Evolutionary conservation across 768 basidiomycete species (phyloP).

Genomic region (Flagelloscypha sp.): DNA sequence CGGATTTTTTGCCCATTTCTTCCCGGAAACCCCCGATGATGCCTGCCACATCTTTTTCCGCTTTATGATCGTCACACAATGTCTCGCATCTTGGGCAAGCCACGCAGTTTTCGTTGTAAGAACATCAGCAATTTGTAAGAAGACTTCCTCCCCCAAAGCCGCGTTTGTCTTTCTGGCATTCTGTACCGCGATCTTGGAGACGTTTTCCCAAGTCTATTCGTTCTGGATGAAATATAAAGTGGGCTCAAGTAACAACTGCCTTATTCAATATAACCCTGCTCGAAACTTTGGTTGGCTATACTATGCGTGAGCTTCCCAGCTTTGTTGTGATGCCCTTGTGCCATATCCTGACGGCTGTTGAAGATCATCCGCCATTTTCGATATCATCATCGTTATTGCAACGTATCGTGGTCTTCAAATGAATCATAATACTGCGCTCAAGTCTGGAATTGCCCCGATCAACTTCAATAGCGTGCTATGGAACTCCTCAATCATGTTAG

Average conservation of each 20-base stretch:
- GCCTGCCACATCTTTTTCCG: background rate
- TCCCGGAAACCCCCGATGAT: background rate
- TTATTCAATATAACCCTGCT: slow-evolving; percentile 3
- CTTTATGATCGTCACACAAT: slow-evolving; percentile 1
- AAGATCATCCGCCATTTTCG: slow-evolving; percentile 2
- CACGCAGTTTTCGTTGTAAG: slow-evolving; percentile 5
- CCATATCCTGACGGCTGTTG: too few relatives aligned
- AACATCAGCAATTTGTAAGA: slow-evolving; percentile 4
- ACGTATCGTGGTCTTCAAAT: slow-evolving; percentile 1
- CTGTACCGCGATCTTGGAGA: background rate
- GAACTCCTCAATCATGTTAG: slow-evolving; percentile 4
- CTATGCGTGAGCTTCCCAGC: background rate
- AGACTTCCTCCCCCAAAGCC: background rate
- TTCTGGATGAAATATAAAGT: slow-evolving; percentile 2
- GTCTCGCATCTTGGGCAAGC: slow-evolving; percentile 4
- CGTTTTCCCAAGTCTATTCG: slow-evolving; percentile 3
- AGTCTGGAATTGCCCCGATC: too few relatives aligned
- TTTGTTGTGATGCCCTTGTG: too few relatives aligned
- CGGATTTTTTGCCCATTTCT: slow-evolving; percentile 2
- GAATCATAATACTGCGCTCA: too few relatives aligned
- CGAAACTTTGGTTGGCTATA: slow-evolving; percentile 3
- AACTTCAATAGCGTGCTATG: slow-evolving; percentile 4
- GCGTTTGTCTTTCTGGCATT: background rate
- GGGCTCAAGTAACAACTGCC: slow-evolving; percentile 3
- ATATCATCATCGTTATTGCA: background rate